Base-by-base conservation (phyloP, 352 stramenopile species). In the Bremia lactucae region DNA sequence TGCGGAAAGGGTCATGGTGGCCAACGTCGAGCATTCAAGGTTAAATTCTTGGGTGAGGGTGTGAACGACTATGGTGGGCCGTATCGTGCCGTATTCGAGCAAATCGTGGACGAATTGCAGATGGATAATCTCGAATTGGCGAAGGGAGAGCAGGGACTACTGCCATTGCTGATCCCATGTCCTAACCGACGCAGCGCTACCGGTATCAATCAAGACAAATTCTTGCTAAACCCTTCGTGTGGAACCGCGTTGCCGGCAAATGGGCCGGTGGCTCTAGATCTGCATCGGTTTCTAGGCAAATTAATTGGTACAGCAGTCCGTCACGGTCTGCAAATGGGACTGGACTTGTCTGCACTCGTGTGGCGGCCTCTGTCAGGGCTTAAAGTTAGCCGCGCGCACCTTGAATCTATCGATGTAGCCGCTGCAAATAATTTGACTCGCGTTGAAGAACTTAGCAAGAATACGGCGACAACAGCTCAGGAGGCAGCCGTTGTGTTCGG, bases 1-100 rank as follows among this genome's bases (percentile, higher is more conserved):
- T 94, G 97, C 34, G 94, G 94, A 24, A 98, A 98, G 49, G 94
- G 95, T 31, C 95, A 99, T 46, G 95, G 93, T 21, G 94, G 94
- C 4, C 96, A 99, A 63, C 88, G 96, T 33, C 78, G 96, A 37
- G 93, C 94, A 36, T 99, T 99, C 59, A 98, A 98, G 64, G 94
- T 99, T n/a, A 98, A 98, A 53, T 96, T 99, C 36, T 68, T 98
- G 31, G 94, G 94, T 42, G 95, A 99, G 64, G 95, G 95, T 34
- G 96, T 98, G 19, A 98, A 98, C 60, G 96, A 99, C 68, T 98
- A 99, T 46, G 96, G 95, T 42, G 96, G 96, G 3, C 96, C 96
- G 11, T 99, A 99, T 68, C 75, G 96, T 29, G 95, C 96, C 16
- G 86, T 97, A 2, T 99, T 98, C 58, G 95, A 97, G 52, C 92